Evolutionary conservation across 345 rosid species (phyloP).

Genomic region (Euphorbia pulcherrima): DNA sequence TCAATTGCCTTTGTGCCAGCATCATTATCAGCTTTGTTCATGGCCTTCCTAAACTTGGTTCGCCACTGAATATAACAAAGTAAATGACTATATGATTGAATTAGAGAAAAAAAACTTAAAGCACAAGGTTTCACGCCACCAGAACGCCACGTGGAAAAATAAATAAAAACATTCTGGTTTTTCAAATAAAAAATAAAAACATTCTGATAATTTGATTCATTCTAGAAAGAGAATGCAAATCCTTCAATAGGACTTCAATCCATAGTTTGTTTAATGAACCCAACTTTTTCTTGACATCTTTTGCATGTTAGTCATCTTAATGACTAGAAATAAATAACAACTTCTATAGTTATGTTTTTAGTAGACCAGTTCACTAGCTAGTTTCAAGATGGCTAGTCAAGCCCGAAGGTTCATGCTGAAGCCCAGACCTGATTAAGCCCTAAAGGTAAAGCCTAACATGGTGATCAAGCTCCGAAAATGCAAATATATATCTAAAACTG

Average conservation of each 20-base stretch:
- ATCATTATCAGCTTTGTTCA: constrained; percentile 99
- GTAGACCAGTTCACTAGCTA: not conserved
- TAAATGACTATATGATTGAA: constrained; percentile 2
- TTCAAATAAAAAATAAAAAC: no score
- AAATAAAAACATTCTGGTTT: not conserved
- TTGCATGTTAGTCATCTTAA: no score
- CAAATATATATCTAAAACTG: not conserved
- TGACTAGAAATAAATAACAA: not conserved
- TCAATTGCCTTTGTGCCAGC: constrained; percentile 92
- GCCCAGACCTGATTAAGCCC: not conserved
- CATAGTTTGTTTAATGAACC: no score
- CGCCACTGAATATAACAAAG: constrained; percentile 67
- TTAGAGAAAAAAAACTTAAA: not conserved
- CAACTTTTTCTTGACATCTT: not conserved
- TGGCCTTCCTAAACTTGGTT: constrained; percentile 88
- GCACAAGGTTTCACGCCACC: not conserved
- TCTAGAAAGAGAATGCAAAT: not conserved
- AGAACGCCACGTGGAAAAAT: not conserved
- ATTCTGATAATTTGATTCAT: not conserved
- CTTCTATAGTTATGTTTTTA: not conserved
- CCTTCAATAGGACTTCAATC: not conserved
- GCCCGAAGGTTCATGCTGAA: not conserved
- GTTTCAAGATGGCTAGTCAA: not conserved
- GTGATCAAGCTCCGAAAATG: not conserved
- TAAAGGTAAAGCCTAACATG: not conserved